These are phyloP conservation scores for Auriscalpium vulgare DNA, from an alignment of 768 basidiomycete genomes.

Conservation along the genomic window DNA sequence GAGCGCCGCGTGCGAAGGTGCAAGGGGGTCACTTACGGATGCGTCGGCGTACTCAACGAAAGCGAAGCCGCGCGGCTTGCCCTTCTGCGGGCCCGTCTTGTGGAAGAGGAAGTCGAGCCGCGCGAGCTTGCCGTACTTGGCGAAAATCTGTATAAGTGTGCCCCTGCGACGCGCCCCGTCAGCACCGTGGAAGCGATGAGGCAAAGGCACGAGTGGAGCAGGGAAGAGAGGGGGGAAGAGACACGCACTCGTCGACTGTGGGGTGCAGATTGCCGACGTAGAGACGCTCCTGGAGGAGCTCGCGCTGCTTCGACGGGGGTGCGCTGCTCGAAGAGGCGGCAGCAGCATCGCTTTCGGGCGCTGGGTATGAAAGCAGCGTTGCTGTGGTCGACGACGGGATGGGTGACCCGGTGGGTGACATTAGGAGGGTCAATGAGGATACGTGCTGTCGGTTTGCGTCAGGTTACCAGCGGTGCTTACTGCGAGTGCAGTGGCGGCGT, in stretches of 20 bases:
- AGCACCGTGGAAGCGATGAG: background rate
- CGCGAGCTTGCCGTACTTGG: slow-evolving; percentile 86
- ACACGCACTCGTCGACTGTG: slow-evolving; percentile 74
- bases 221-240: background rate
- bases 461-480: background rate
- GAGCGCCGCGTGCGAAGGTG: slow-evolving; percentile 3
- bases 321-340: slow-evolving; percentile 12
- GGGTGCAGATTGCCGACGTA: slow-evolving; percentile 88
- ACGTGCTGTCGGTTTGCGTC: background rate
- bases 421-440: background rate
- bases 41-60: slow-evolving; percentile 80
- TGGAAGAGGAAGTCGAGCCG: slow-evolving; percentile 95
- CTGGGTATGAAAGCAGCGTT: slow-evolving; percentile 21
- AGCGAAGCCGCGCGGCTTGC: slow-evolving; percentile 92
- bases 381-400: background rate
- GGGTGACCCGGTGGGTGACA: background rate
- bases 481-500: too few relatives aligned
- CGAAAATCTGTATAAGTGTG: slow-evolving; percentile 81
- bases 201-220: background rate
- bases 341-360: slow-evolving; percentile 6
- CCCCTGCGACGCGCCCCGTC: slow-evolving; percentile 43
- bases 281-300: slow-evolving; percentile 59
- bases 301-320: slow-evolving; percentile 15
- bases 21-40: slow-evolving; percentile 53
- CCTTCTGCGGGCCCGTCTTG: slow-evolving; percentile 80